Percentiles rank a stretch among this genome's conserved stretches.
phyloP scores from a whole-genome alignment of 257 asterid genomes.

The Petunia axillaris region DNA sequence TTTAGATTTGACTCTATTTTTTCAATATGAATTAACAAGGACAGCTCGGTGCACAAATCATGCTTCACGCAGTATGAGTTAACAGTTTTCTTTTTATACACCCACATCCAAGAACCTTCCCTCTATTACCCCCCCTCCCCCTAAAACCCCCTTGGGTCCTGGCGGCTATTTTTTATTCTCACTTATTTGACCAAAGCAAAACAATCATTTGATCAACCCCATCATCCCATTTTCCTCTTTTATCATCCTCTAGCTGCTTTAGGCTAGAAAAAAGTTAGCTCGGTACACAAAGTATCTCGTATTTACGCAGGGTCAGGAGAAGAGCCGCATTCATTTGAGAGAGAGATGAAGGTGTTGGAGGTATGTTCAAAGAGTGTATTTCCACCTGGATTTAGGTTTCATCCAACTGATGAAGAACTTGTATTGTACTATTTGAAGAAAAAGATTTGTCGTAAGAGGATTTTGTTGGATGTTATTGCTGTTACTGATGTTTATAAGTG shows the following conservation, averaged over 20 bases:
- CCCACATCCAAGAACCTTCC: not conserved
- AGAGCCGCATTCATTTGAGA: not conserved
- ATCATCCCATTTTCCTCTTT: not conserved
- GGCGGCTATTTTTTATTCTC: not conserved
- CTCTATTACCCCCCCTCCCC: too few species aligned
- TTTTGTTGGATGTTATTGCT: constrained; percentile 54
- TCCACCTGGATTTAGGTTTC: constrained; percentile 92
- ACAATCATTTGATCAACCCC: not conserved
- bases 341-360: constrained; percentile 6
- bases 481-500: constrained; percentile 87
- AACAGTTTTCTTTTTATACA: too few species aligned
- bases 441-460: constrained; percentile 62
- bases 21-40: too few species aligned
- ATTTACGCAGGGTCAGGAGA: too few species aligned
- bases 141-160: too few species aligned
- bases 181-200: not conserved
- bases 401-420: constrained; percentile 91
- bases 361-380: constrained; percentile 30
- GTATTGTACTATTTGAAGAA: constrained; percentile 68
- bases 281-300: too few species aligned
- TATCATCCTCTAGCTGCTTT: not conserved
- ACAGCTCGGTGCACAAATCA: too few species aligned
- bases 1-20: too few species aligned
- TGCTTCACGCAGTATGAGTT: too few species aligned
- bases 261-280: too few species aligned